These are phyloP conservation scores for Hypoxylon trugodes DNA, from an alignment of 495 filamentous ascomycete genomes.

Conservation along the genomic window DNA sequence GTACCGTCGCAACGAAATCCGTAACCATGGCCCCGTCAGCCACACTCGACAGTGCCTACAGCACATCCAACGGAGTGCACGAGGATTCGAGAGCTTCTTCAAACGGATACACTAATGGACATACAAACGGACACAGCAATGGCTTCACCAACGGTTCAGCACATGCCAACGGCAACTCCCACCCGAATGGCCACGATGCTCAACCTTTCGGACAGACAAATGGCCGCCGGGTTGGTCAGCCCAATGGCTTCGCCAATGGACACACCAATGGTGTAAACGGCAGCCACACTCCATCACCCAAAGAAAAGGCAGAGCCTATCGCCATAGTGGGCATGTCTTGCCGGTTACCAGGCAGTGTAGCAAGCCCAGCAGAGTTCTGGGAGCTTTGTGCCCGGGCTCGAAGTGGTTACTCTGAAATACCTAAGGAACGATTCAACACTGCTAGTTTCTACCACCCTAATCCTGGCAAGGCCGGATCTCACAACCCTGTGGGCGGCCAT, in stretches of 20 bases:
- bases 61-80: slow-evolving; percentile 41
- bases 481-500: slow-evolving; percentile 79
- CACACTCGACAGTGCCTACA: slow-evolving; percentile 50
- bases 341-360: slow-evolving; percentile 61
- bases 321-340: slow-evolving; percentile 67
- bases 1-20: slow-evolving; percentile 43
- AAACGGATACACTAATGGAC: slow-evolving; percentile 50
- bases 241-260: slow-evolving; percentile 30
- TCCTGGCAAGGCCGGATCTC: slow-evolving; percentile 74
- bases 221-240: too few species aligned
- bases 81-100: slow-evolving; percentile 44
- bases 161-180: slow-evolving; percentile 21
- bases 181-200: slow-evolving; percentile 21
- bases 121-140: slow-evolving; percentile 46
- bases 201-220: slow-evolving; percentile 22
- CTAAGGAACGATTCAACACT: slow-evolving; percentile 72
- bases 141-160: slow-evolving; percentile 28
- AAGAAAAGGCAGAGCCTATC: slow-evolving; percentile 53
- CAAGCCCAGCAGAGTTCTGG: slow-evolving; percentile 66
- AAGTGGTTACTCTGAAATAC: slow-evolving; percentile 65
- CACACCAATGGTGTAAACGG: slow-evolving; percentile 24
- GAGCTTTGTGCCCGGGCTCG: slow-evolving; percentile 67
- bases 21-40: slow-evolving; percentile 54
- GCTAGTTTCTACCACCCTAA: slow-evolving; percentile 80
- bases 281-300: slow-evolving; percentile 4